Evolutionary conservation across 2,329 filamentous ascomycete species (phyloP).

Genomic region (Claviceps pusilla): DNA sequence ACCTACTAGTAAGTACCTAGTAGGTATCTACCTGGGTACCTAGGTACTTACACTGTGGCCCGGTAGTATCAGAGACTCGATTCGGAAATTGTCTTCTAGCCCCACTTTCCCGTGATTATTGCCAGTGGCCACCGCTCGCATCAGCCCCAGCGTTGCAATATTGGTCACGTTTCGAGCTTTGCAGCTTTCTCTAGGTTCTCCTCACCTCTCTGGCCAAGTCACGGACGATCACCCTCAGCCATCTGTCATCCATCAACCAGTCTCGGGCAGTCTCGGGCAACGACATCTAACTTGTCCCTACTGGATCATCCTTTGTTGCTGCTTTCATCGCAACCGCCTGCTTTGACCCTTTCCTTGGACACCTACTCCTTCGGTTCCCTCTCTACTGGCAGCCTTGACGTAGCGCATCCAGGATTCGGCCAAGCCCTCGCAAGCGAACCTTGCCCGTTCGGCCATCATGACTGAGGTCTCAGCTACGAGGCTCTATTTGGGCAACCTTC

Average conservation of each 20-base stretch:
- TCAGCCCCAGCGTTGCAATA: conserved; percentile 5
- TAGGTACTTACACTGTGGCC: too few relatives aligned
- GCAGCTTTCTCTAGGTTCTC: conserved; percentile 3
- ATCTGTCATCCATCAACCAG: neutral
- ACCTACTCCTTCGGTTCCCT: neutral
- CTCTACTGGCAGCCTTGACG: neutral
- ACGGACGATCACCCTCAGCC: neutral
- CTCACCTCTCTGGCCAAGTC: conserved; percentile 1
- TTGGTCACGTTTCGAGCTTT: conserved; percentile 3
- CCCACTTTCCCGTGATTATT: conserved; percentile 1
- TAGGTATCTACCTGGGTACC: too few relatives aligned
- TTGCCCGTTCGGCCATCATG: conserved; percentile 25
- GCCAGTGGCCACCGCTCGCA: conserved; percentile 7
- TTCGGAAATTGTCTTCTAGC: neutral
- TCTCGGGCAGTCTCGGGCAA: neutral
- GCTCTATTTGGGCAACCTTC: conserved; percentile 95
- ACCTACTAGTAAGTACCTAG: too few relatives aligned
- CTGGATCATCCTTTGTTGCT: neutral
- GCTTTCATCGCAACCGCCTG: neutral
- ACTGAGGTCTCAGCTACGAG: conserved; percentile 89
- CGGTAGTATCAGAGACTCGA: neutral
- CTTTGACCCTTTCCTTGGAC: neutral
- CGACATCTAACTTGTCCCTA: neutral
- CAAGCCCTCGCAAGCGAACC: neutral
- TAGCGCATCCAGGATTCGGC: conserved; percentile 2